phyloP scores from a whole-genome alignment of 805 yeast species.

The Kodamaea nitidulidarum region DNA sequence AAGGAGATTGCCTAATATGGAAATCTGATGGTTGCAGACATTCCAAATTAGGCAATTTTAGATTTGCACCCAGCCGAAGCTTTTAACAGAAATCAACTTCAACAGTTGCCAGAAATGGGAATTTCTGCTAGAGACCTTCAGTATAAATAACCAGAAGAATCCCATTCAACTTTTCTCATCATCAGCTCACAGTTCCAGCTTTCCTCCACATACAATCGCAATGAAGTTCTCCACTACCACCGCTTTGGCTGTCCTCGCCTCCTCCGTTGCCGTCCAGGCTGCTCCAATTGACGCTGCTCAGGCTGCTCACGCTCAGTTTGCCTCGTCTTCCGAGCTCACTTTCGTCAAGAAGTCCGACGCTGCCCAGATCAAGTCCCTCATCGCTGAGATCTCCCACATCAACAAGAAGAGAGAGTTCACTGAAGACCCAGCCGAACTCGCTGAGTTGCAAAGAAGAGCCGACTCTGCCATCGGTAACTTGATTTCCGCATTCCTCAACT shows the following conservation, averaged over 20 bases:
- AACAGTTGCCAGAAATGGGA: background rate
- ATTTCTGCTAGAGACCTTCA: background rate
- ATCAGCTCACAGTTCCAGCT: conserved; percentile 3
- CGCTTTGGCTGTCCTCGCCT: conserved; percentile 36
- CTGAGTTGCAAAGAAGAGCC: conserved; percentile 31
- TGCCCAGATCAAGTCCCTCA: conserved; percentile 29
- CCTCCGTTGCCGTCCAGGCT: conserved; percentile 34
- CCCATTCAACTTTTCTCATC: background rate
- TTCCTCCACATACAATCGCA: conserved; percentile 10
- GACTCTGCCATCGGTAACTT: conserved; percentile 34
- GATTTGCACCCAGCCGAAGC: background rate
- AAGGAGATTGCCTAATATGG: conserved; percentile 2
- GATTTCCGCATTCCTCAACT: conserved; percentile 31
- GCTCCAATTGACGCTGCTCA: conserved; percentile 20
- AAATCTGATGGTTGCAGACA: background rate
- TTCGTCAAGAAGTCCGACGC: conserved; percentile 35
- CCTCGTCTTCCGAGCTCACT: conserved; percentile 15
- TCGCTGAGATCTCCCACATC: conserved; percentile 30
- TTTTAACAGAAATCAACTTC: background rate
- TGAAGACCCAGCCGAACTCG: conserved; percentile 25
- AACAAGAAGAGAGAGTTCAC: conserved; percentile 34
- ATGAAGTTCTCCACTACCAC: conserved; percentile 43
- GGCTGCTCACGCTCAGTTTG: conserved; percentile 15
- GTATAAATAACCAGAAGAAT: background rate
- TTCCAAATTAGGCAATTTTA: conserved; percentile 6